Evolutionary conservation across 305 asterid genomes (phyloP).

Genomic region (Fraxinus velutina): DNA sequence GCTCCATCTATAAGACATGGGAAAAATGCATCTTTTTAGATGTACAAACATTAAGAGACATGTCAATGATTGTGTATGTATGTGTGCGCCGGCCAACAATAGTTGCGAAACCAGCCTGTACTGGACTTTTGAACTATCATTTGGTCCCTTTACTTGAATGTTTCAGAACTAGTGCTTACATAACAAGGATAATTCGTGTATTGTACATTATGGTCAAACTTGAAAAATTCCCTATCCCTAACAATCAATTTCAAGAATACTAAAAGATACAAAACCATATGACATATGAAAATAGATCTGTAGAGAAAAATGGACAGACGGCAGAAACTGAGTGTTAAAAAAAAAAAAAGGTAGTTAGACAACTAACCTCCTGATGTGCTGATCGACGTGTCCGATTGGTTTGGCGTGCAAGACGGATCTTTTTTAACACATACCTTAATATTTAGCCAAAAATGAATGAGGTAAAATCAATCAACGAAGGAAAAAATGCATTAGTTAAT

Average conservation of each 20-base stretch:
- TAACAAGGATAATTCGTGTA: conserved; percentile 1
- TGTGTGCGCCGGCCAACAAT: background rate
- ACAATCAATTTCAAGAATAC: background rate
- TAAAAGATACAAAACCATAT: background rate
- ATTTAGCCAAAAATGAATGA: conserved; percentile 16
- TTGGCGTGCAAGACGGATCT: conserved; percentile 96
- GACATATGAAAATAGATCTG: background rate
- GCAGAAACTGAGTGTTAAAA: background rate
- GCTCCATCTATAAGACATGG: conserved; percentile 66
- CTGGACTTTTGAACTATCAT: background rate
- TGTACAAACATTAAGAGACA: background rate
- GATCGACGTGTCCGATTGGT: conserved; percentile 89
- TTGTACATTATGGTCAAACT: background rate
- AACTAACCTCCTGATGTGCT: conserved; percentile 91
- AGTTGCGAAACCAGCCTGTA: background rate
- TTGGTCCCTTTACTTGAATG: background rate
- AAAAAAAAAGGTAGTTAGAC: background rate
- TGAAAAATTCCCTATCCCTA: background rate
- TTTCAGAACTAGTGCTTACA: background rate
- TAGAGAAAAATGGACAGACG: background rate
- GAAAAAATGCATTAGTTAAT: conserved; percentile 13
- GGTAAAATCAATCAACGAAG: conserved; percentile 15
- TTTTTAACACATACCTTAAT: conserved; percentile 78
- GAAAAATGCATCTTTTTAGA: conserved; percentile 10
- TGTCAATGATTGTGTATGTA: background rate